Conservation (phyloP, 148 eudicot genomes). For the Suaeda aralocaspica region DNA sequence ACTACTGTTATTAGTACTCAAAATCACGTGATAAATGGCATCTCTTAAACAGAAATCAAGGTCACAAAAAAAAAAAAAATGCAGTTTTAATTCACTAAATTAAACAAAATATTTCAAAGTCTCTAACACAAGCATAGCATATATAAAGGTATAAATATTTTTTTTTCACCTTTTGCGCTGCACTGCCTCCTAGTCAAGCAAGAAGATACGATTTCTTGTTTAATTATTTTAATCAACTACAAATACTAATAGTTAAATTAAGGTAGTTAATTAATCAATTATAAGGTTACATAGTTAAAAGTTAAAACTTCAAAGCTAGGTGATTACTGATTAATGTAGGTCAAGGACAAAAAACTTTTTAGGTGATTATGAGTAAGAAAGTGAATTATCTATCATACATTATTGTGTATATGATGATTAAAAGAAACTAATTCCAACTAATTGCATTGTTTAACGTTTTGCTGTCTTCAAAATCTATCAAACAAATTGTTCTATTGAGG, state of each 20-base stretch:
- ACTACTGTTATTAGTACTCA: neutral
- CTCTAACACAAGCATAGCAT: conserved; percentile 15
- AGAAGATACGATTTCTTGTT: conserved; percentile 7
- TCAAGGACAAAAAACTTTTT: neutral
- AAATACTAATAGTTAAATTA: neutral
- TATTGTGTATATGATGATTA: neutral
- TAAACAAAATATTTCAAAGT: no score
- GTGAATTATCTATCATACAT: neutral
- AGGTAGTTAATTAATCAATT: neutral
- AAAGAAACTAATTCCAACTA: neutral
- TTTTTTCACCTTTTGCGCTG: conserved; percentile 10
- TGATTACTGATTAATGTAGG: neutral
- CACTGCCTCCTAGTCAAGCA: conserved; percentile 16
- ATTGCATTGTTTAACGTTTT: neutral
- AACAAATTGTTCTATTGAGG: no score
- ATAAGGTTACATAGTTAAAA: no score
- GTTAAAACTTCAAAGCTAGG: neutral
- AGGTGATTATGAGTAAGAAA: neutral
- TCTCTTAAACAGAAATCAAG: conserved; percentile 20
- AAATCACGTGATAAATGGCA: conserved; percentile 20
- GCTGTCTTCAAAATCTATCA: no score
- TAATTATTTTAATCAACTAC: neutral
- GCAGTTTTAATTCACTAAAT: neutral
- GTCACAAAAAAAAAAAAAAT: neutral
- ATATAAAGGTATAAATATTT: conserved; percentile 3